Base-by-base conservation (phyloP, 2,329 filamentous ascomycete genomes). In the Monosporascus ibericus region DNA sequence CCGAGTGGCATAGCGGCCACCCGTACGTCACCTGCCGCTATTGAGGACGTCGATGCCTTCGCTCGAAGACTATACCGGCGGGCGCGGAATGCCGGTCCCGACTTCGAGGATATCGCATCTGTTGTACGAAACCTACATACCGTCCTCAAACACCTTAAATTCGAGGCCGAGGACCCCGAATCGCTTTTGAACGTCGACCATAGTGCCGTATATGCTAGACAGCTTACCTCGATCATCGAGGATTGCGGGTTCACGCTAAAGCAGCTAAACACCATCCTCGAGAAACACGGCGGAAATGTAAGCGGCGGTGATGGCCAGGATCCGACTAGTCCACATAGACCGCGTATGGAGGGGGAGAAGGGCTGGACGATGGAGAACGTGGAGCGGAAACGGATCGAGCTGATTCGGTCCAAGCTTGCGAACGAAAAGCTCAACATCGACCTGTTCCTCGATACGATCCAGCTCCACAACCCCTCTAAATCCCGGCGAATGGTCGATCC, bases 371-470 rank as follows among this genome's bases (percentile, higher is more conserved):
- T 64, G 39, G 70, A 69, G 24, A 70, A 68, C 47, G 64, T 69
- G 11, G 69, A 73, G 50, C 62, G 64, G 27, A 69, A 70, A 37
- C 71, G 66, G 63, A 64, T 80, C 36, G 69, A 68, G 6, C 62
- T 76, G 50, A 69, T 78, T 51, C 68, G 69, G 44, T 64, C 66
- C 39, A 78, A 77, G 59, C 69, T 86, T 46, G 69, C 71, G 8
- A 73, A 73, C 54, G 78, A 83, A 54, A 80, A 76, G 61, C 72
- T 73, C 5, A 76, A 71, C 39, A 72, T 85, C 47, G 77, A 79
- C 50, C 68, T 75, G 59, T 81, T 85, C 55, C 72, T 85, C 18
- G 77, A 84, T 58, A 78, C 76, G 0, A 72, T 85, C 18, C 80
- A 84, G 62, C 62, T 81, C 44, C 73, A 78, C 52, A 74, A 75